Percentiles rank a stretch among this genome's conserved stretches.
phyloP scores from a whole-genome alignment of 495 filamentous ascomycete species.

The Daldinia loculata region DNA sequence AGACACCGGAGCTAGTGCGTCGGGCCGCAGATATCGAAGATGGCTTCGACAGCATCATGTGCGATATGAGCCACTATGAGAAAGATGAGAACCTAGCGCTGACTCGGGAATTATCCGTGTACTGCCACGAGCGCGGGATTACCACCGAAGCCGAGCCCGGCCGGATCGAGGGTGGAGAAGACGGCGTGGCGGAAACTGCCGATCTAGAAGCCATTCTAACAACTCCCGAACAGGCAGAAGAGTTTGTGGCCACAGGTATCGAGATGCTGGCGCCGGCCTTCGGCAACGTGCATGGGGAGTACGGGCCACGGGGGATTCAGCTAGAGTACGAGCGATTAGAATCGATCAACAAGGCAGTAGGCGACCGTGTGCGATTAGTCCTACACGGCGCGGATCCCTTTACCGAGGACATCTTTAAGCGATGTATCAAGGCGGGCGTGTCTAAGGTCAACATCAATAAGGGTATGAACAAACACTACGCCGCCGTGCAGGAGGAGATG shows the following conservation, averaged over 20 bases:
- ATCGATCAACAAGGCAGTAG: conserved; percentile 68
- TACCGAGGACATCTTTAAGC: conserved; percentile 69
- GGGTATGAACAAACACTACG: conserved; percentile 77
- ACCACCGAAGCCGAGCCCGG: conserved; percentile 84
- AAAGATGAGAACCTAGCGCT: conserved; percentile 79
- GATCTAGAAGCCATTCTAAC: conserved; percentile 79
- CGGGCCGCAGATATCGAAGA: conserved; percentile 68
- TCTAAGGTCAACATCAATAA: conserved; percentile 87
- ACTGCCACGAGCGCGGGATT: conserved; percentile 79
- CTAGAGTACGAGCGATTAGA: conserved; percentile 76
- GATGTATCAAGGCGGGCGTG: conserved; percentile 75
- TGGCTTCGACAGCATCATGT: conserved; percentile 83
- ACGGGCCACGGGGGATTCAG: conserved; percentile 76
- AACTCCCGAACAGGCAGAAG: conserved; percentile 77
- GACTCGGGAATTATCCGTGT: conserved; percentile 73
- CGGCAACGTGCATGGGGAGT: conserved; percentile 86
- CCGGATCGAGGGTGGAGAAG: conserved; percentile 84
- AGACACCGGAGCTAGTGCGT: conserved; percentile 74
- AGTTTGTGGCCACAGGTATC: conserved; percentile 81
- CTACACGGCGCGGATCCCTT: conserved; percentile 84
- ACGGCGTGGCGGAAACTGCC: conserved; percentile 78
- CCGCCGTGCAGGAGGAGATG: conserved; percentile 71
- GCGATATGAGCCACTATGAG: conserved; percentile 84
- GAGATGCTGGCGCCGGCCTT: conserved; percentile 87
- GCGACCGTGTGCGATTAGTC: conserved; percentile 70